Base-by-base conservation (phyloP, 1,139 yeast species). In the Saccharomyces uvarum region DNA sequence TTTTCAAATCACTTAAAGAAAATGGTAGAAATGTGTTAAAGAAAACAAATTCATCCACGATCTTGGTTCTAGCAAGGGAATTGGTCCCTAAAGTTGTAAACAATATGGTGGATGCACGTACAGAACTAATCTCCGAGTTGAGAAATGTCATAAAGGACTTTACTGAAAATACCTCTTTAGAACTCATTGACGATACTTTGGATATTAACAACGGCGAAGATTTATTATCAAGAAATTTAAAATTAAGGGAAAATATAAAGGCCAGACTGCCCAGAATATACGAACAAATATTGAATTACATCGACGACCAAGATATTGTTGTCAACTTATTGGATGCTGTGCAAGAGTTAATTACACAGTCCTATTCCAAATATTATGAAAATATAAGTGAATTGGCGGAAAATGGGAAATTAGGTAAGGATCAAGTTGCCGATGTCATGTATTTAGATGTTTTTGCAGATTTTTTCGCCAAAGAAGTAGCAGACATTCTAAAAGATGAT, bases 61-160 rank as follows among this genome's bases (percentile, higher is more conserved):
- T 31, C 13, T 31, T 31, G 33, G 58, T 69, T 38, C 49, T 85
- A 51, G 86, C 88, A 3, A 76, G 80, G 57, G 88, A 83, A 42
- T 77, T 89, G 1, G 88, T 85, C 2, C 97, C 97, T 0, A 83
- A 81, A 59, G 88, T 89, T n/a, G 86, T 88, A 11, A 85, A 83
- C 63, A 86, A 88, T 67, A 86, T 86, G 88, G 80, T 85, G 51
- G 97, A 91, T 70, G 95, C 96, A 24, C 82, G 88, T 61, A 77
- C 72, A 26, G 97, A 90, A 68, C 75, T 90, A 41, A 88, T 86
- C 61, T 75, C 82, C 21, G 91, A 86, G 61, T 75, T 91, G 59
- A 79, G 91, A 60, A 82, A 81, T 59, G 76, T 84, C 1, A 88
- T 89, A 21, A 86, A 84, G 58, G 82, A 79, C 26, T 82, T 88